Conservation (phyloP, 2,329 filamentous ascomycete genomes). For the Fusarium incarnatum region DNA sequence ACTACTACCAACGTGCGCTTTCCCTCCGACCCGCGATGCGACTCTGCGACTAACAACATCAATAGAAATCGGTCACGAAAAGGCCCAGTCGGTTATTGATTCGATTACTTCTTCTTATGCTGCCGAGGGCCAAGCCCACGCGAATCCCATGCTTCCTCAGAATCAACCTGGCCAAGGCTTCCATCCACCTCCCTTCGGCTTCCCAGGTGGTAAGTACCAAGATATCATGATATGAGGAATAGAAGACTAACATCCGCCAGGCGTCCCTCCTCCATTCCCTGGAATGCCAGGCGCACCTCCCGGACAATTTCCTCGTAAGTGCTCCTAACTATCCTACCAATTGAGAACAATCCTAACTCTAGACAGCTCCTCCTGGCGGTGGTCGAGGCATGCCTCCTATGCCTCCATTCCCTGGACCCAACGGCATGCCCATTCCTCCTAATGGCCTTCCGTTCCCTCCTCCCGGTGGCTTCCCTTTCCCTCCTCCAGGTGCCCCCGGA, state of each 20-base stretch:
- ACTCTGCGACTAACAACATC: constrained; percentile 12
- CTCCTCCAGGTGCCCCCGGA: constrained; percentile 54
- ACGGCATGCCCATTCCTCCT: constrained; percentile 59
- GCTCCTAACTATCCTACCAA: background rate
- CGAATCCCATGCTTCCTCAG: constrained; percentile 84
- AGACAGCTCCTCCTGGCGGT: constrained; percentile 61
- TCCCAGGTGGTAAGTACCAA: constrained; percentile 65
- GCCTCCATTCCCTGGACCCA: constrained; percentile 57
- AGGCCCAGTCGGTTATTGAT: constrained; percentile 98
- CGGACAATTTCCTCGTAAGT: constrained; percentile 65
- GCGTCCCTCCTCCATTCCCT: constrained; percentile 70
- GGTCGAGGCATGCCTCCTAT: constrained; percentile 63
- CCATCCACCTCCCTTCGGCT: constrained; percentile 68
- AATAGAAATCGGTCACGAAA: constrained; percentile 95
- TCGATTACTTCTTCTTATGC: constrained; percentile 96
- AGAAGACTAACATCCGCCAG: constrained; percentile 51
- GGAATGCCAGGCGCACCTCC: constrained; percentile 59
- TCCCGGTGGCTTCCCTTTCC: constrained; percentile 51
- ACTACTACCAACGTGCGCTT: constrained; percentile 91
- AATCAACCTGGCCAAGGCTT: constrained; percentile 70
- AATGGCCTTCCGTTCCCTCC: constrained; percentile 54
- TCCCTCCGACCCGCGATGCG: background rate
- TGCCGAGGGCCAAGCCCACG: constrained; percentile 87
- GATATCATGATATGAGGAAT: constrained; percentile 39
- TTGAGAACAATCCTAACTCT: constrained; percentile 20